phyloP scores from a whole-genome alignment of 805 yeast genomes.

The Starmerella floris region DNA sequence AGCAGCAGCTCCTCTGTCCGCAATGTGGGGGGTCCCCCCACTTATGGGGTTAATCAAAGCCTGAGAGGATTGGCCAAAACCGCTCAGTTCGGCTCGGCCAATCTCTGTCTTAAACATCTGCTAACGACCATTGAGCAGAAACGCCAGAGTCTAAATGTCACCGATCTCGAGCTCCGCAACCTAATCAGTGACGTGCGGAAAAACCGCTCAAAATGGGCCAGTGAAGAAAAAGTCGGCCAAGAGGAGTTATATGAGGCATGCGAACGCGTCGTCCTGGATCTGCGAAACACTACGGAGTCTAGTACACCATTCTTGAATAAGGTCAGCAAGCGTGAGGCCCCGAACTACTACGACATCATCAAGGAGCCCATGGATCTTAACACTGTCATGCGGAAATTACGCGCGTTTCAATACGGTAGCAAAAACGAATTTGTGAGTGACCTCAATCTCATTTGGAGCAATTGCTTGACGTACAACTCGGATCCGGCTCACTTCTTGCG shows the following conservation, averaged over 20 bases:
- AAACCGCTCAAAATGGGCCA: slow-evolving; percentile 95
- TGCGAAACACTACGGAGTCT: slow-evolving; percentile 87
- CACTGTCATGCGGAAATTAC: slow-evolving; percentile 82
- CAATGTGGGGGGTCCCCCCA: background rate
- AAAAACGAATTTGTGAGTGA: slow-evolving; percentile 91
- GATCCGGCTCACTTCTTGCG: slow-evolving; percentile 88
- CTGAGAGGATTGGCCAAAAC: slow-evolving; percentile 18
- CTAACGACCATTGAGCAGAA: slow-evolving; percentile 64
- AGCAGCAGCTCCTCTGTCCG: background rate
- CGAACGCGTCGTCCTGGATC: slow-evolving; percentile 81
- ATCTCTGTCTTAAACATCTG: slow-evolving; percentile 64
- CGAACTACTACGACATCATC: slow-evolving; percentile 81
- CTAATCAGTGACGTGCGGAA: slow-evolving; percentile 85
- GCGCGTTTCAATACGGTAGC: slow-evolving; percentile 64
- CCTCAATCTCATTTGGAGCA: slow-evolving; percentile 86
- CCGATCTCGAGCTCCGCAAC: slow-evolving; percentile 72
- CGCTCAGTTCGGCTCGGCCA: slow-evolving; percentile 57
- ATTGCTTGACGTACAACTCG: slow-evolving; percentile 82
- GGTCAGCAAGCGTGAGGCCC: slow-evolving; percentile 97
- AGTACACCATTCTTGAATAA: slow-evolving; percentile 90
- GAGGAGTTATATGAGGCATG: slow-evolving; percentile 96
- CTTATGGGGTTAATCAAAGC: background rate
- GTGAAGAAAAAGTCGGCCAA: slow-evolving; percentile 88
- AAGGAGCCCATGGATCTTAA: slow-evolving; percentile 93
- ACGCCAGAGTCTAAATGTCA: slow-evolving; percentile 55